These are phyloP conservation scores for Starmera dryadoides DNA, from an alignment of 805 yeast genomes.

Conservation along the genomic window DNA sequence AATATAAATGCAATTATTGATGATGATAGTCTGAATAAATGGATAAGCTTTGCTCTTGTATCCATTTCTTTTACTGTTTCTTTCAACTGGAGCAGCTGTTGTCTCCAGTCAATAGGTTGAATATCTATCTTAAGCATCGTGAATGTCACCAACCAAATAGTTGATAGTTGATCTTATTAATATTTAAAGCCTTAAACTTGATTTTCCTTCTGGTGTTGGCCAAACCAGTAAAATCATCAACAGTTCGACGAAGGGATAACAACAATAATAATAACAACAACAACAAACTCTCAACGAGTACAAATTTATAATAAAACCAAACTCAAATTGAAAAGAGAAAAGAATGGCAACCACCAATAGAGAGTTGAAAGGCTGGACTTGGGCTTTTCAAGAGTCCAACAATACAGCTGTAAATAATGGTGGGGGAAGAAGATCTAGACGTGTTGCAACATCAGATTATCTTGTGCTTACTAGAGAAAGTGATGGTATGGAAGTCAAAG, in stretches of 20 bases:
- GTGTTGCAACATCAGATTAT: conserved; percentile 3
- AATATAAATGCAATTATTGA: not conserved
- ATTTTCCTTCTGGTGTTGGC: not conserved
- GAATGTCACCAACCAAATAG: too few species aligned
- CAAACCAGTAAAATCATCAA: not conserved
- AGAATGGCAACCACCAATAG: not conserved
- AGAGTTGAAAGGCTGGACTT: not conserved
- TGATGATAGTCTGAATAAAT: not conserved
- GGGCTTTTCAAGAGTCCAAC: not conserved
- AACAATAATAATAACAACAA: not conserved
- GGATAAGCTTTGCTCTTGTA: not conserved
- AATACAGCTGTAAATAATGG: not conserved
- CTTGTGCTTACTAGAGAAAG: conserved; percentile 29
- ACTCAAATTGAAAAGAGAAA: too few species aligned
- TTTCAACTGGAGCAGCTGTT: not conserved
- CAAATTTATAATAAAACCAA: too few species aligned
- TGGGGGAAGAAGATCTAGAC: not conserved
- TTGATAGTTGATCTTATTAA: too few species aligned
- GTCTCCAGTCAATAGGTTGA: not conserved
- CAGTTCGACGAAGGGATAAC: not conserved
- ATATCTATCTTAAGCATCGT: too few species aligned
- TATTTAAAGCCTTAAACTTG: too few species aligned
- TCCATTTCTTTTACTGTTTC: not conserved
- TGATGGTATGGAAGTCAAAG: conserved; percentile 41
- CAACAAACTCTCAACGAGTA: too few species aligned